phyloP scores from a whole-genome alignment of 106 monocot genomes.

The Platanthera guangdongensis region DNA sequence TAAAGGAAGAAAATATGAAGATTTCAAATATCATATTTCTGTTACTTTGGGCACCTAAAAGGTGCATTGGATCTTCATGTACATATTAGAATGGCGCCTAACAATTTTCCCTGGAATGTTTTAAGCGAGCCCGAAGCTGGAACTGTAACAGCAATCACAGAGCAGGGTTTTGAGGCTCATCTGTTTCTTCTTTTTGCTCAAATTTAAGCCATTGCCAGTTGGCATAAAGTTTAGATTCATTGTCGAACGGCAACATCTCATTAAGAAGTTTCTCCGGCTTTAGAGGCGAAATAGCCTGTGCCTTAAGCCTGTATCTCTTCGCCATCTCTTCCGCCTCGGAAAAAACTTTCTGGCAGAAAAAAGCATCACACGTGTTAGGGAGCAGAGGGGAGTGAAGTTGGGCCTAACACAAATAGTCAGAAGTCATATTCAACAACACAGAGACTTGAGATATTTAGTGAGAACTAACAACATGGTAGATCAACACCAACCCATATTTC shows the following conservation, averaged over 20 bases:
- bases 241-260: slow-evolving; percentile 50
- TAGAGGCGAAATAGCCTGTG: slow-evolving; percentile 15
- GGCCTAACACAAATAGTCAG: too few relatives aligned
- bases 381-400: too few relatives aligned
- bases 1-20: too few relatives aligned
- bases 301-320: slow-evolving; percentile 43
- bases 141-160: background rate
- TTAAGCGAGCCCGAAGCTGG: background rate
- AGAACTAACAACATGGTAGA: too few relatives aligned
- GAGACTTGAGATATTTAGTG: too few relatives aligned
- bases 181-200: slow-evolving; percentile 19
- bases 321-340: slow-evolving; percentile 87
- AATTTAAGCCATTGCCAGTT: slow-evolving; percentile 96
- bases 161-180: background rate
- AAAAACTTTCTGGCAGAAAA: slow-evolving; percentile 60
- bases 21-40: too few relatives aligned
- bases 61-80: too few relatives aligned
- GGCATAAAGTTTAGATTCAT: slow-evolving; percentile 54
- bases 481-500: too few relatives aligned
- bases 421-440: too few relatives aligned
- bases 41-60: too few relatives aligned
- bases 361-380: background rate
- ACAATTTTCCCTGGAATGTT: too few relatives aligned
- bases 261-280: slow-evolving; percentile 10
- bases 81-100: too few relatives aligned